Evolutionary conservation across 2,329 filamentous ascomycete species (phyloP), one percentile per base, ranked within the genome.

Genomic region (Aspergillus felis): DNA sequence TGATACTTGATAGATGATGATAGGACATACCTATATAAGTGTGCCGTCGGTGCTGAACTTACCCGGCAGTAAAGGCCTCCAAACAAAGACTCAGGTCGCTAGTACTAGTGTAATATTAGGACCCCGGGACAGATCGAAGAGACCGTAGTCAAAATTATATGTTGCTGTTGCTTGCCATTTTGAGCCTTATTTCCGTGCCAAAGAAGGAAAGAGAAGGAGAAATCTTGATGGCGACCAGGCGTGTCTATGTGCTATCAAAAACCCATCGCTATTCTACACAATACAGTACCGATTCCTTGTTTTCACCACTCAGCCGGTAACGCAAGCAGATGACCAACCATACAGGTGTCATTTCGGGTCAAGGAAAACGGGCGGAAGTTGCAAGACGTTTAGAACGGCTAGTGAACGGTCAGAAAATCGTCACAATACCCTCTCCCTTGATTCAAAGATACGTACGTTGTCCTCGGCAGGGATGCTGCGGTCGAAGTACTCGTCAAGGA

Each of bases 381-480:
- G 51, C 50, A 57, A 54, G 60, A 61, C 52, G 59, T 70, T 74
- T 74, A 75, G 64, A 74, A 75, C 56, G 72, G 72, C 72, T 75
- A 52, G 25, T 42, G 27, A 3, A 46, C 12, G 29, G 59, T 73
- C 51, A 73, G 70, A 53, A 61, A 32, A 41, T 7, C 12, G 29
- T 35, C 38, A 25, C 4, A 52, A 32, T 14, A 38, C 14, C 14
- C 6, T 20, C 4, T 25, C 47, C 53, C 29, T 4, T 53, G 52
- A 6, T 4, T 17, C 44, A 6, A 3, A 35, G 44, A 22, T 28
- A 74, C 76, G 71, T 67, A 79, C 76, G 75, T 87, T 87, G 75
- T 87, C 85, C 79, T 87, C 84, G 22, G 84, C 82, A 60, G 84
- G 74, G 64, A 87, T 76, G 71, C 83, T 80, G 61, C 79, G 75